A percentile compares a stretch with the other conserved stretches of the same genome.
phyloP scores from a whole-genome alignment of 345 rosid species.

The sweet orange (Citrus sinensis) region DVS_A1.0 CM039164.1:21809501-21810000 shows the following conservation, averaged over 20 bases:
- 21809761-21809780: neutral
- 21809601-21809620: conserved; percentile 76
- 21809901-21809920: neutral
- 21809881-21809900: neutral
- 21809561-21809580: conserved; percentile 79
- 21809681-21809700: neutral
- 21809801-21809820: neutral
- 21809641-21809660: neutral
- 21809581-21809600: conserved; percentile 70
- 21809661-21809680: neutral
- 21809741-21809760: neutral
- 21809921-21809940: neutral
- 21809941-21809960: neutral
- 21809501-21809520: conserved; percentile 43
- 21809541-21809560: conserved; percentile 60
- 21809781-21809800: neutral
- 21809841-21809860: neutral
- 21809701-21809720: neutral
- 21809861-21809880: neutral
- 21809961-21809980: neutral
- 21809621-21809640: conserved; percentile 70
- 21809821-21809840: neutral
- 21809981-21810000: neutral
- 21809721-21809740: neutral
- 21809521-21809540: conserved; percentile 96